Percentiles rank a stretch among this genome's conserved stretches.
phyloP scores from a whole-genome alignment of 148 eudicot genomes.

The Diospyros kaki region DNA sequence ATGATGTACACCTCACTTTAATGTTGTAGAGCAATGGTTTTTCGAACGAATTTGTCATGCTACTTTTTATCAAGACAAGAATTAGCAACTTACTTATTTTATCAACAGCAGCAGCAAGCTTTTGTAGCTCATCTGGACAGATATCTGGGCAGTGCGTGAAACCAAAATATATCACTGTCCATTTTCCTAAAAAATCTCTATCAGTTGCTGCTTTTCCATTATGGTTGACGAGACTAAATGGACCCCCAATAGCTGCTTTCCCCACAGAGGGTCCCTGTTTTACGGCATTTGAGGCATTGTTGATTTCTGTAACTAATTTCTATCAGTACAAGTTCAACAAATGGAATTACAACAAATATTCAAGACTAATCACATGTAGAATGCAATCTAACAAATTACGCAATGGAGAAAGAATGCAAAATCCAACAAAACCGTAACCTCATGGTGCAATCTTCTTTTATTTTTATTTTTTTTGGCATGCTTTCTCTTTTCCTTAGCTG shows the following conservation, averaged over 20 bases:
- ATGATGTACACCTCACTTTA: background rate
- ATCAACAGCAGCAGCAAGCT: slow-evolving; percentile 84
- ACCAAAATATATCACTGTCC: slow-evolving; percentile 89
- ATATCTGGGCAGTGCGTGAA: slow-evolving; percentile 98
- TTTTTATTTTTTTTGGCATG: no score
- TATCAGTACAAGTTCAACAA: background rate
- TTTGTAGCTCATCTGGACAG: slow-evolving; percentile 94
- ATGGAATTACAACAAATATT: background rate
- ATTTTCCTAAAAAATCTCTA: slow-evolving; percentile 72
- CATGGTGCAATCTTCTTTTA: no score
- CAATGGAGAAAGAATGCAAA: background rate
- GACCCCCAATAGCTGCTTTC: slow-evolving; percentile 94
- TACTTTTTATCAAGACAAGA: background rate
- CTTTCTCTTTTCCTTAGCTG: no score
- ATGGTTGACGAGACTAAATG: slow-evolving; percentile 77
- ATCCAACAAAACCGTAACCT: background rate
- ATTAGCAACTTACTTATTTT: slow-evolving; percentile 68
- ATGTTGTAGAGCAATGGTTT: background rate
- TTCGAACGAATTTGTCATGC: no score
- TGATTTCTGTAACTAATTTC: slow-evolving; percentile 51
- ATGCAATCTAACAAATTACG: background rate
- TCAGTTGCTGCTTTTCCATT: slow-evolving; percentile 77
- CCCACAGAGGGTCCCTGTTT: slow-evolving; percentile 92
- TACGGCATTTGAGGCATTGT: slow-evolving; percentile 60
- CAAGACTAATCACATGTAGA: background rate